Base-by-base conservation (phyloP, 495 filamentous ascomycete species). In the Monascus purpureus region DNA sequence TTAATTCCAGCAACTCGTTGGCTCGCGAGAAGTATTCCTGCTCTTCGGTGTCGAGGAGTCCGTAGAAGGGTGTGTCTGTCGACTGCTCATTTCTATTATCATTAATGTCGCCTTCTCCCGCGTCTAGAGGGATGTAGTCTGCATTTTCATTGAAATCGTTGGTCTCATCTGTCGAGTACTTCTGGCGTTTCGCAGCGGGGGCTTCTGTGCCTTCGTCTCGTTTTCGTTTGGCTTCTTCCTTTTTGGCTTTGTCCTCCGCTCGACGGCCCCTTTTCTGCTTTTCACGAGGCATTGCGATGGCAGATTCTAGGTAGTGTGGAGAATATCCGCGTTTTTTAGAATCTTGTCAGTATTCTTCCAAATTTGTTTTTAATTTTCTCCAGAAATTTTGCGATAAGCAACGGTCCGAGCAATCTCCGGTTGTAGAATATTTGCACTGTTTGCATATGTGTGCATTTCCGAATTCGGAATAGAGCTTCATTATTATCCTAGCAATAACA, bases 1-100 rank as follows among this genome's bases (percentile, higher is more conserved):
- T 86, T 36, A 77, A 51, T 53, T 94, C 87, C 25, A 97, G 74
- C 55, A 92, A 63, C 43, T 92, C 77, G 56, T 85, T 82, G 36
- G 85, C 87, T 24, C 70, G 71, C 40, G 77, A 80, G 55, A 96
- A 97, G 61, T 94, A 93, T 51, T 94, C 86, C 41, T 88, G 80
- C 57, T 97, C 92, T 37, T 87, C 68, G 36, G 84, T 73, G 45
- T 80, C 80, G 8, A 97, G 72, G 61, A 94, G 70, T 43, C 90
- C 90, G 47, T 84, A 95, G 62, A 93, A 97, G 2, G 70, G 67
- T 37, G 57, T 65, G 17, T 70, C 73, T 13, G 45, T 47, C 18
- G 31, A 28, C 0, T 26, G 28, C 0, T 14, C 43, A 13, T 38
- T 32, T 16, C 35, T 41, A 11, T 43, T 30, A 3, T 38, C 12